Conservation (phyloP, 495 filamentous ascomycete species). For the Aspergillus wentii region DNA sequence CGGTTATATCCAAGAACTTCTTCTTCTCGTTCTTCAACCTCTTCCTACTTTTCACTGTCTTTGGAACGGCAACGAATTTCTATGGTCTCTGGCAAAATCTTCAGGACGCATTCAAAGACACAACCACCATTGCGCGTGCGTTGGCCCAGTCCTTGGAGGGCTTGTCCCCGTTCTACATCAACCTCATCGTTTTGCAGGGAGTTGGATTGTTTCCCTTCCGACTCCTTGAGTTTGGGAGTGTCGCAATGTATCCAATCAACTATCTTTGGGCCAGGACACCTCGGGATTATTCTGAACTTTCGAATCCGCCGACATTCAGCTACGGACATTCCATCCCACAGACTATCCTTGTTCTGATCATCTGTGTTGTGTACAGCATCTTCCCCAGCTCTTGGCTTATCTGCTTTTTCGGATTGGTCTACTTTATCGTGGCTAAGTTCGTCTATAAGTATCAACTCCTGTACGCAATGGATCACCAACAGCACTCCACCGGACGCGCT, state of each 20-base stretch:
- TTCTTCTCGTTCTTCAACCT: constrained; percentile 99
- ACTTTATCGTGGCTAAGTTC: constrained; percentile 85
- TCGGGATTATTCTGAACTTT: constrained; percentile 81
- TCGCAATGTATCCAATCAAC: constrained; percentile 77
- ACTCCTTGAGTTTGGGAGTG: constrained; percentile 82
- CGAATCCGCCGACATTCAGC: constrained; percentile 80
- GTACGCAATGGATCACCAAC: constrained; percentile 96
- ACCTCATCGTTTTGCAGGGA: constrained; percentile 90
- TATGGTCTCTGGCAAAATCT: constrained; percentile 66
- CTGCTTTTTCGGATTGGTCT: constrained; percentile 75
- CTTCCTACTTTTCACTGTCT: constrained; percentile 89
- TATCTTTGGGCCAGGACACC: constrained; percentile 81
- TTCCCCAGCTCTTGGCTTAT: constrained; percentile 79
- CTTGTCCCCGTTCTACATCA: constrained; percentile 82
- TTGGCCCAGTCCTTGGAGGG: constrained; percentile 71
- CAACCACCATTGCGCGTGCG: constrained; percentile 67
- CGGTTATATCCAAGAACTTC: constrained; percentile 96
- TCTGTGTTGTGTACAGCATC: constrained; percentile 92
- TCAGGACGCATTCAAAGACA: constrained; percentile 68
- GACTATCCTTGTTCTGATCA: constrained; percentile 83
- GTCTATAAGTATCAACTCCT: constrained; percentile 98
- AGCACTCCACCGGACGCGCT: constrained; percentile 88
- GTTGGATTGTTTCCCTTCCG: constrained; percentile 90
- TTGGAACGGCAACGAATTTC: constrained; percentile 72
- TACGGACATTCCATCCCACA: constrained; percentile 96